Evolutionary conservation across 2,329 filamentous ascomycete genomes (phyloP).

Genomic region (Fusarium beomiforme): DNA sequence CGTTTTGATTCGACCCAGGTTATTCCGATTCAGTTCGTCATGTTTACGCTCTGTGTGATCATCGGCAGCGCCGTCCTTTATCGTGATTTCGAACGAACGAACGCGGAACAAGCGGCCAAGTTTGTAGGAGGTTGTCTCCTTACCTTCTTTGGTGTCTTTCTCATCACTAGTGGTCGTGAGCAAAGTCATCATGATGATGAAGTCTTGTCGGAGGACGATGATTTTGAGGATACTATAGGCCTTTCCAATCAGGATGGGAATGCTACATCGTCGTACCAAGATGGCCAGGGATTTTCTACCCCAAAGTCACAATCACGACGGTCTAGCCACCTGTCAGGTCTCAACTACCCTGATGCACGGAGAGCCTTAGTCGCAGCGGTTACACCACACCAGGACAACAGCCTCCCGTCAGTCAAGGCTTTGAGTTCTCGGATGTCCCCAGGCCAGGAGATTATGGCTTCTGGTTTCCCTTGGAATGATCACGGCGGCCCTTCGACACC

Average conservation of each 20-base stretch:
- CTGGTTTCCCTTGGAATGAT: conserved; percentile 57
- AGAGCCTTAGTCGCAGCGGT: conserved; percentile 45
- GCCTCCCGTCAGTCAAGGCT: conserved; percentile 50
- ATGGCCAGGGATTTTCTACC: conserved; percentile 31
- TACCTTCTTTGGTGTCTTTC: conserved; percentile 96
- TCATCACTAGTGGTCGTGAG: conserved; percentile 88
- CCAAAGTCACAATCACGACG: conserved; percentile 54
- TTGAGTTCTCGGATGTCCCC: conserved; percentile 48
- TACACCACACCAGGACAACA: conserved; percentile 49
- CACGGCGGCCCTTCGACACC: conserved; percentile 45
- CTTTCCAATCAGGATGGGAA: conserved; percentile 61
- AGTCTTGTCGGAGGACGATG: conserved; percentile 63
- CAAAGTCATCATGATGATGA: conserved; percentile 66
- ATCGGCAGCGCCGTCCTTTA: conserved; percentile 93
- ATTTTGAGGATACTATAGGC: conserved; percentile 71
- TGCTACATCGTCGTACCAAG: conserved; percentile 20
- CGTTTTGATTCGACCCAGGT: conserved; percentile 97
- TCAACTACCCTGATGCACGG: conserved; percentile 54
- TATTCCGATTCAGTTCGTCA: conserved; percentile 96
- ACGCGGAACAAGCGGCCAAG: conserved; percentile 76
- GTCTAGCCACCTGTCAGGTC: conserved; percentile 59
- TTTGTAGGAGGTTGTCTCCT: conserved; percentile 91
- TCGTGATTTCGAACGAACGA: conserved; percentile 90
- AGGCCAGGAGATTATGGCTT: conserved; percentile 51
- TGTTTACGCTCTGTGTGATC: conserved; percentile 96